Evolutionary conservation across 108 stramenopile species (phyloP).

Genomic region (Skeletonema costatum): DNA sequence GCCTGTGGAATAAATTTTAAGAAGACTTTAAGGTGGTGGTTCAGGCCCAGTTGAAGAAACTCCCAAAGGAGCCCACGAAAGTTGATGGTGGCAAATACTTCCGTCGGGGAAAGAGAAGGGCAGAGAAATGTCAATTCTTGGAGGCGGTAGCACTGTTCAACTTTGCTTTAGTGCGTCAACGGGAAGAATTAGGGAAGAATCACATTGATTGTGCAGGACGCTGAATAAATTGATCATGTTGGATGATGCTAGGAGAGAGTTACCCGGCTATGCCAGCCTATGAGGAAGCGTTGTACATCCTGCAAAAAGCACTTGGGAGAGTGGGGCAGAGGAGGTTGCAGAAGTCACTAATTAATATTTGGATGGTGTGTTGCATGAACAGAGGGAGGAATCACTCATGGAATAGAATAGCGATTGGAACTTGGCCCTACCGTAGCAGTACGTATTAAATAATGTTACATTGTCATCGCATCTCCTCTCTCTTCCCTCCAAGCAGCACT

Average conservation of each 20-base stretch:
- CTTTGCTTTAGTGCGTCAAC: constrained; percentile 17
- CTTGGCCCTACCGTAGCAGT: background rate
- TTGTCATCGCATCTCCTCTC: constrained; percentile 26
- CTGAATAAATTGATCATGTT: constrained; percentile 24
- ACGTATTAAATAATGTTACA: background rate
- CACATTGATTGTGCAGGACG: constrained; percentile 25
- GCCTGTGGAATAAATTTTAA: background rate
- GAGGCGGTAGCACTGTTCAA: constrained; percentile 29
- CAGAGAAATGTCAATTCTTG: constrained; percentile 11
- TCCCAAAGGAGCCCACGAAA: background rate
- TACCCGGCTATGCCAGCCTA: constrained; percentile 24
- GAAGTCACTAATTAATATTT: constrained; percentile 22
- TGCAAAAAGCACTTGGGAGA: constrained; percentile 11
- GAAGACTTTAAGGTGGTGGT: background rate
- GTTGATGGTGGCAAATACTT: constrained; percentile 4
- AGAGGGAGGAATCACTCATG: constrained; percentile 1
- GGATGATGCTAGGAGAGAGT: constrained; percentile 23
- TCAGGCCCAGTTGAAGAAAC: background rate
- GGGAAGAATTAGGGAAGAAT: constrained; percentile 24
- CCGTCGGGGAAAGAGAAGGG: constrained; percentile 12
- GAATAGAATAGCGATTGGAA: background rate
- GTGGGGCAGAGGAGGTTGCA: constrained; percentile 25
- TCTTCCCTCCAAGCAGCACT: constrained; percentile 83
- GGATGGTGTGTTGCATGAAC: constrained; percentile 28
- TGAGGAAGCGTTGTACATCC: constrained; percentile 22